Evolutionary conservation across 495 filamentous ascomycete genomes (phyloP).

Genomic region (Trypethelium eluteriae): DNA sequence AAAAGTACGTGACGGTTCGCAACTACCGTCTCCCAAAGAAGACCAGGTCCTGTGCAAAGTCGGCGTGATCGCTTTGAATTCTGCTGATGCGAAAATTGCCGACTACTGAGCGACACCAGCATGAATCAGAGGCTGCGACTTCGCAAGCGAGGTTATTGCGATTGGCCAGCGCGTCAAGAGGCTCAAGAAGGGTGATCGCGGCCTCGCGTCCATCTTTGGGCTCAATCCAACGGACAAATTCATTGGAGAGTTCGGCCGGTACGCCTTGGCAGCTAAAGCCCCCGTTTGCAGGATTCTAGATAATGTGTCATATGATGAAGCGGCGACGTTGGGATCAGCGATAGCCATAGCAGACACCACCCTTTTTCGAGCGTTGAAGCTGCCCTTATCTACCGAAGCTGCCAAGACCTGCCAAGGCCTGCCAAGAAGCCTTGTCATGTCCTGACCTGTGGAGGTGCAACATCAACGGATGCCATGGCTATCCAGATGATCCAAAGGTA

Average conservation of each 20-base stretch:
- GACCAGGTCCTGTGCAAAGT: constrained; percentile 10
- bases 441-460: constrained; percentile 20
- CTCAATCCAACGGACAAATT: constrained; percentile 2
- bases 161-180: constrained; percentile 55
- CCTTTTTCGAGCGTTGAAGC: constrained; percentile 6
- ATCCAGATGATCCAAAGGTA: constrained; percentile 15
- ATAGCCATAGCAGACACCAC: background rate
- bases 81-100: constrained; percentile 11
- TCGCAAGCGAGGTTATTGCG: constrained; percentile 70
- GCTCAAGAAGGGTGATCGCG: constrained; percentile 62
- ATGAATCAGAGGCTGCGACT: constrained; percentile 61
- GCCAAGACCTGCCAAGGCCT: background rate
- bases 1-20: background rate
- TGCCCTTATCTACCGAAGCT: constrained; percentile 12
- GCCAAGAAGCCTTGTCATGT: constrained; percentile 10
- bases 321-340: background rate
- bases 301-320: background rate
- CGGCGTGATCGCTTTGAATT: background rate
- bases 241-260: background rate
- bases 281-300: background rate
- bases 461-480: constrained; percentile 17
- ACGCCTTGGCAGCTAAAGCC: constrained; percentile 1
- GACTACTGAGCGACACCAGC: constrained; percentile 11
- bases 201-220: constrained; percentile 48
- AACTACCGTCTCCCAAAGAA: background rate